These are phyloP conservation scores for Melampsora larici-populina DNA, from an alignment of 1,284 basidiomycete species.

Conservation along the genomic window DNA sequence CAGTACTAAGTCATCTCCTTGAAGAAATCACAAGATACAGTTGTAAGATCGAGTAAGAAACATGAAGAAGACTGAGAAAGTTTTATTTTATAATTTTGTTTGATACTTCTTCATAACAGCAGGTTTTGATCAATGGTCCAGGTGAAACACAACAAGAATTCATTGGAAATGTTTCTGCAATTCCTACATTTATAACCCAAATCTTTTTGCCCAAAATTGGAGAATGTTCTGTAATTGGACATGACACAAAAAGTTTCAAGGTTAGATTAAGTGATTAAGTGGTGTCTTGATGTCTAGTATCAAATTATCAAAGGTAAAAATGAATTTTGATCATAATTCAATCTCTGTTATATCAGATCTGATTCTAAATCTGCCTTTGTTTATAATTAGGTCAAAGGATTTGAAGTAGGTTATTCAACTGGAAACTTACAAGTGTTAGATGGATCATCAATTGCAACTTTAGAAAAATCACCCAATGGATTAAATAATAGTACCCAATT, in stretches of 20 bases:
- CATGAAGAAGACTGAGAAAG: too few species aligned
- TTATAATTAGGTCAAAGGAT: slow-evolving; percentile 89
- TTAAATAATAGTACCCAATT: too few species aligned
- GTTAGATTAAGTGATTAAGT: slow-evolving; percentile 87
- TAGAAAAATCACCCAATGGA: slow-evolving; percentile 29
- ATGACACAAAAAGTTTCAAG: slow-evolving; percentile 90
- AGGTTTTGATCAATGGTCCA: slow-evolving; percentile 84
- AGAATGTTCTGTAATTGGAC: slow-evolving; percentile 81
- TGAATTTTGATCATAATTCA: too few species aligned
- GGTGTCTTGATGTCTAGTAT: slow-evolving; percentile 65
- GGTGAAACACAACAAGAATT: slow-evolving; percentile 67
- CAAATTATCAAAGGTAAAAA: slow-evolving; percentile 10
- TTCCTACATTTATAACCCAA: slow-evolving; percentile 81
- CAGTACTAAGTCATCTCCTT: slow-evolving; percentile 72
- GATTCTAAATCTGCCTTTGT: neutral
- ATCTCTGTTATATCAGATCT: neutral
- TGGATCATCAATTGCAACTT: slow-evolving; percentile 63
- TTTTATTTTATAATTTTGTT: too few species aligned
- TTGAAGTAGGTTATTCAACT: slow-evolving; percentile 85
- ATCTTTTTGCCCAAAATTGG: slow-evolving; percentile 73
- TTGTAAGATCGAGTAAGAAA: too few species aligned
- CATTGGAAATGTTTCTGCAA: slow-evolving; percentile 68
- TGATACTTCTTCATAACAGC: neutral
- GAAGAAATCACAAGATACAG: too few species aligned
- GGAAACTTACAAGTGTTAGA: slow-evolving; percentile 77